These are phyloP conservation scores for Mycosarcoma mackinlayi DNA, from an alignment of 1,284 basidiomycete genomes.

Conservation along the genomic window DNA sequence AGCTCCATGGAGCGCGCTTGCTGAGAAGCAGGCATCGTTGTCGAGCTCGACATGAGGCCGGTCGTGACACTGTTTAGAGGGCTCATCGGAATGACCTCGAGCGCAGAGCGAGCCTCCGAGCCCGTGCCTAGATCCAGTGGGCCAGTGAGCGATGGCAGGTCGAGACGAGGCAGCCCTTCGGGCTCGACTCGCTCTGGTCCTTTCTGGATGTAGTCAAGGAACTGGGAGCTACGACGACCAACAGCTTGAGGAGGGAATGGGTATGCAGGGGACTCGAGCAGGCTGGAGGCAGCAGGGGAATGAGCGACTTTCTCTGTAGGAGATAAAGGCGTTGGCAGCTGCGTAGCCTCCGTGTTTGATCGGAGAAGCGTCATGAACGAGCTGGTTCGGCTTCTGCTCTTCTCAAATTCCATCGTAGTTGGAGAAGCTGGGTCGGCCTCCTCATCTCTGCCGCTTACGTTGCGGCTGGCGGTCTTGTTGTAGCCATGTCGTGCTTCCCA, in stretches of 20 bases:
- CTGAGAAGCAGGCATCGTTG: not conserved
- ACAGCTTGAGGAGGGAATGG: conserved; percentile 28
- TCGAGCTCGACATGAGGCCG: not conserved
- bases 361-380: conserved; percentile 42
- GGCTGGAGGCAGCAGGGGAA: conserved; percentile 28
- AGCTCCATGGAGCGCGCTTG: conserved; percentile 23
- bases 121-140: conserved; percentile 14
- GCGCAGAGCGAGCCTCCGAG: not conserved
- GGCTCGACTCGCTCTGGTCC: conserved; percentile 35
- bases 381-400: conserved; percentile 23
- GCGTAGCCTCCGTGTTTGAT: conserved; percentile 15
- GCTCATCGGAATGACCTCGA: conserved; percentile 5
- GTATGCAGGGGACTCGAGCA: conserved; percentile 19
- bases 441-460: conserved; percentile 13
- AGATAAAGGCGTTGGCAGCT: conserved; percentile 21
- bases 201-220: conserved; percentile 45
- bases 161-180: conserved; percentile 22
- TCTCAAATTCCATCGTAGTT: conserved; percentile 13
- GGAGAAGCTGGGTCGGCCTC: conserved; percentile 11
- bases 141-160: conserved; percentile 14
- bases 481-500: conserved; percentile 88
- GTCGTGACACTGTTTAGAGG: not conserved
- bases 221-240: conserved; percentile 35
- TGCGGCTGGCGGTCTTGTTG: conserved; percentile 30
- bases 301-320: conserved; percentile 20